Conservation (phyloP, 768 basidiomycete genomes). For the Leccinum truebloodii region DNA sequence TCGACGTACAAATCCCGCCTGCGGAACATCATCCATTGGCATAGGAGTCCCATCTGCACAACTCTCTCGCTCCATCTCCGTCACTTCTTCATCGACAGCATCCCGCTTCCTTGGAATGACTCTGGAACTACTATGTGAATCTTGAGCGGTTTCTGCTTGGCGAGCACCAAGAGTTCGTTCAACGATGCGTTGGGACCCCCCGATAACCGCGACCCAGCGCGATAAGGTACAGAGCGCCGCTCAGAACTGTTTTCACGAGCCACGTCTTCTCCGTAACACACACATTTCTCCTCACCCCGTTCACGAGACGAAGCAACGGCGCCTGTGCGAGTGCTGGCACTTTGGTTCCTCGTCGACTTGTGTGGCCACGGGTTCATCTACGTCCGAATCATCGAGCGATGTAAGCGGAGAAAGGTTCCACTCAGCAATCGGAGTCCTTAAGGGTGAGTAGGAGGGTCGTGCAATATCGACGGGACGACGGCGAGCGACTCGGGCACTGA, state of each 20-base stretch:
- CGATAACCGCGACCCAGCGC: not conserved
- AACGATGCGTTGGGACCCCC: slow-evolving; percentile 27
- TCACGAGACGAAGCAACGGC: too few species aligned
- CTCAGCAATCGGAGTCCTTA: not conserved
- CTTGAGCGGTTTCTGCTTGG: slow-evolving; percentile 15
- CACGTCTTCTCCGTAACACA: too few species aligned
- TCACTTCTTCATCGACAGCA: not conserved
- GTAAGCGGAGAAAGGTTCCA: slow-evolving; percentile 22
- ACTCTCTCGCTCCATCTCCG: not conserved
- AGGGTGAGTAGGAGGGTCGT: not conserved
- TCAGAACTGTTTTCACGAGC: not conserved
- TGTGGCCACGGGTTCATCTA: not conserved
- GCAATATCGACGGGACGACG: slow-evolving; percentile 17
- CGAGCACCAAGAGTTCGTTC: slow-evolving; percentile 16
- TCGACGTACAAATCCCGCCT: not conserved
- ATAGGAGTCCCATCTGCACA: too few species aligned
- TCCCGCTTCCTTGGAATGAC: slow-evolving; percentile 11
- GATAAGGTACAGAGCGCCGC: not conserved
- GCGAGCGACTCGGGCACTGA: not conserved
- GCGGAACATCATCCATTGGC: too few species aligned
- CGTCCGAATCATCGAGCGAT: slow-evolving; percentile 11
- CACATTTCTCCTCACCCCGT: too few species aligned
- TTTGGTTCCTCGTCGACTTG: not conserved
- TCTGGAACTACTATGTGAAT: slow-evolving; percentile 12
- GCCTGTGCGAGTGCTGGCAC: not conserved